Base-by-base conservation (phyloP, 148 eudicot species). In the Rhododendron henanense region DNA sequence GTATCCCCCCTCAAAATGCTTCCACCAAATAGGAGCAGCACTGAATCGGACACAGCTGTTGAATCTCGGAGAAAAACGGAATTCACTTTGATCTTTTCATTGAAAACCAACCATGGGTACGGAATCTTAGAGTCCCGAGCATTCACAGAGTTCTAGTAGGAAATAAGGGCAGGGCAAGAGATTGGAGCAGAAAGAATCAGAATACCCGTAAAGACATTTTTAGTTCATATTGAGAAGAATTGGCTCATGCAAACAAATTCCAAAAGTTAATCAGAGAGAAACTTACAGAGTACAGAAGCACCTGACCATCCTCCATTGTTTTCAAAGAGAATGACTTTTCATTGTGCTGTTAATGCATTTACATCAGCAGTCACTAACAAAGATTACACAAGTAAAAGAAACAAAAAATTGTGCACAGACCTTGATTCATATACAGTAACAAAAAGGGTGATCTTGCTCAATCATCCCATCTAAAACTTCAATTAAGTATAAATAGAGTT, bases 301-400 rank as follows among this genome's bases (percentile, higher is more conserved):
- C 98, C 83, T 89, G 89, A 82, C 99, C 99, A 86, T 96, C 98
- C 88, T 96, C 99, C 98, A 96, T 96, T 83, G 99, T 95, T 90
- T 95, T 96, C 86, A 96, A 92, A 31, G 96, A 90, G 89, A 91
- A 91, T 39, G 98, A 94, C 93, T 93, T 96, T 65, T 95, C 99
- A 87, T 92, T 96, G 85, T 93, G 93, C 99, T 96, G 95, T 28
- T 59, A 89, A 83, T 85, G 79, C 53, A 85, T 85, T 81, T 28
- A 71, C 78, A 55, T 84, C 23, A 90, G 84, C 51, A 71, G 39
- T 71, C 85, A 87, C 53, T 59, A 79, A 84, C 67, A 57, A 11
- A 84, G 61, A 76, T 44, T 55, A 76, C 23, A 82, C 59, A 35
- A 75, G 85, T 82, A 15, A 51, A 45, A 67, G 31, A 1, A 86